Conservation (phyloP, 257 asterid genomes). For the Fraxinus quadrangulata region DNA sequence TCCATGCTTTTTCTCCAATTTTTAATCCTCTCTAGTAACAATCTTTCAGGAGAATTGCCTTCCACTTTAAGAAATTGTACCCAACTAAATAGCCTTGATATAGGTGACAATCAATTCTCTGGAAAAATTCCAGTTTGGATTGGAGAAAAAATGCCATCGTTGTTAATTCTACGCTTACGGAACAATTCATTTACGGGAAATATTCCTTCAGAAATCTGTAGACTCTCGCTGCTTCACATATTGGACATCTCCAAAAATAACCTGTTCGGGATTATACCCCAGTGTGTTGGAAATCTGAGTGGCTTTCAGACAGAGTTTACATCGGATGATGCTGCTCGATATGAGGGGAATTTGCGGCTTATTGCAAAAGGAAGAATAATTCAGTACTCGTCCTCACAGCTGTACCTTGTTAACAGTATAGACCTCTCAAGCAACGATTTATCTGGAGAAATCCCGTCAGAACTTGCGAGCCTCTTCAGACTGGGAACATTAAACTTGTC, state of each 20-base stretch:
- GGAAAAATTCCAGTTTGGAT: constrained; percentile 47
- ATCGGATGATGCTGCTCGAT: not conserved
- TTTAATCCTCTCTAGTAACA: constrained; percentile 35
- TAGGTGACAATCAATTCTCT: constrained; percentile 39
- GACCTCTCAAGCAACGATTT: constrained; percentile 40
- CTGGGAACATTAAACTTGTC: constrained; percentile 42
- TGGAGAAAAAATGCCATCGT: constrained; percentile 27
- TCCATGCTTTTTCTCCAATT: constrained; percentile 19
- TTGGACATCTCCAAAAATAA: constrained; percentile 33
- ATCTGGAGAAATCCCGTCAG: constrained; percentile 36
- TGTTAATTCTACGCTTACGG: constrained; percentile 33
- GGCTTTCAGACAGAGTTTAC: constrained; percentile 32
- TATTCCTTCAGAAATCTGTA: constrained; percentile 33
- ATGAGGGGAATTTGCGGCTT: constrained; percentile 28
- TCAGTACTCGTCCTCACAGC: constrained; percentile 17
- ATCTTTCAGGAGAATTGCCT: constrained; percentile 36
- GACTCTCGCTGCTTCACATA: constrained; percentile 35
- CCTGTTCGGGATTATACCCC: constrained; percentile 32
- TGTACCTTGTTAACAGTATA: constrained; percentile 41
- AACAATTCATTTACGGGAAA: constrained; percentile 34
- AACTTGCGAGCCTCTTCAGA: constrained; percentile 26
- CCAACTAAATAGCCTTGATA: constrained; percentile 29
- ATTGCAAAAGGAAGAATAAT: constrained; percentile 35
- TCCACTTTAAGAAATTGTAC: constrained; percentile 36
- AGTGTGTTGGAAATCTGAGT: constrained; percentile 34